phyloP scores from a whole-genome alignment of 23 red algal genomes.

The Gracilaria domingensis region DNA sequence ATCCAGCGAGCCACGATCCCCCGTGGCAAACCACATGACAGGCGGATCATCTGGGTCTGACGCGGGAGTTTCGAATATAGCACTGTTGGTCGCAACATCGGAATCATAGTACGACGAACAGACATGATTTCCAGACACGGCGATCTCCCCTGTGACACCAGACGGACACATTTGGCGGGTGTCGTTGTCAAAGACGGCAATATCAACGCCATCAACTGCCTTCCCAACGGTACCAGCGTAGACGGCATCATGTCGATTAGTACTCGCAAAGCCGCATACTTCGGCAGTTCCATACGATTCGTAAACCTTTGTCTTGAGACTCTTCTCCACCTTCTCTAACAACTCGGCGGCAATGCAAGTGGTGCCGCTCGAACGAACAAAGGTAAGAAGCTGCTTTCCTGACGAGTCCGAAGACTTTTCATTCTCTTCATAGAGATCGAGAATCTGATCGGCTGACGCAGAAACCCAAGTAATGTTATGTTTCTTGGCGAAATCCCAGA shows the following conservation, averaged over 20 bases:
- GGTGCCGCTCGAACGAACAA: slow-evolving; percentile 69
- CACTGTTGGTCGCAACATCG: slow-evolving; percentile 27
- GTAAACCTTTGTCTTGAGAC: slow-evolving; percentile 61
- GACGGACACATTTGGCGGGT: slow-evolving; percentile 39
- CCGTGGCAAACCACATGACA: slow-evolving; percentile 75
- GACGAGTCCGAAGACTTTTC: slow-evolving; percentile 13
- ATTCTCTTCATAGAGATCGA: slow-evolving; percentile 67
- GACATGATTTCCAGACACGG: slow-evolving; percentile 55
- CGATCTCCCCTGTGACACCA: slow-evolving; percentile 67
- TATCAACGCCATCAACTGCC: slow-evolving; percentile 49
- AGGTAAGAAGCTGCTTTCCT: slow-evolving; percentile 58
- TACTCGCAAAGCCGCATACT: slow-evolving; percentile 67
- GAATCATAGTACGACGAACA: slow-evolving; percentile 49
- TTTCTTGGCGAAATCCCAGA: slow-evolving; percentile 76
- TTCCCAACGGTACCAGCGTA: slow-evolving; percentile 53
- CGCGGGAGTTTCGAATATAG: slow-evolving; percentile 53
- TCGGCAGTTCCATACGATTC: slow-evolving; percentile 85
- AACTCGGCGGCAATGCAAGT: slow-evolving; percentile 56
- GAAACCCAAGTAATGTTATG: slow-evolving; percentile 82
- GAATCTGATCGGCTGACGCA: slow-evolving; percentile 59
- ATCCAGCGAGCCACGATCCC: slow-evolving; percentile 74
- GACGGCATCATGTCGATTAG: slow-evolving; percentile 36
- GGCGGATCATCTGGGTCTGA: slow-evolving; percentile 16
- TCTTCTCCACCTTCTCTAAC: slow-evolving; percentile 49
- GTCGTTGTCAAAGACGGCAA: slow-evolving; percentile 74